Evolutionary conservation across 805 yeast species (phyloP).

Genomic region (Cephaloascus fragrans): DNA sequence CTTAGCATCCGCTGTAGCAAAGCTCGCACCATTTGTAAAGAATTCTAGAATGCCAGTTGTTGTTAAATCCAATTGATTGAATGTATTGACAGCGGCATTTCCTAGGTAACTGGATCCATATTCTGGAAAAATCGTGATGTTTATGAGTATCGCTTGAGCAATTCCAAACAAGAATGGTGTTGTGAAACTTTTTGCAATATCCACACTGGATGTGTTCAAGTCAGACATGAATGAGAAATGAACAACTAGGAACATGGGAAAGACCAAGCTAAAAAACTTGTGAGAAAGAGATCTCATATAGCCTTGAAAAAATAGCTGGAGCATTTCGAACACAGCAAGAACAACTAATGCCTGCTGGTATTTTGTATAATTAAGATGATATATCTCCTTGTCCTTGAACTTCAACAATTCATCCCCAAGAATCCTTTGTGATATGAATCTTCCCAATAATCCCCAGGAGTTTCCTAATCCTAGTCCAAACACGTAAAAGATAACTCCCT

Average conservation of each 20-base stretch:
- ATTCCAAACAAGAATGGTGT: constrained; percentile 37
- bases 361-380: constrained; percentile 14
- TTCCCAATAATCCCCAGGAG: constrained; percentile 28
- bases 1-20: background rate
- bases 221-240: constrained; percentile 37
- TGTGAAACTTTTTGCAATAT: constrained; percentile 23
- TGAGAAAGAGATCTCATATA: constrained; percentile 38
- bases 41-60: constrained; percentile 26
- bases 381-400: constrained; percentile 18
- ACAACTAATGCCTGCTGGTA: constrained; percentile 31
- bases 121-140: constrained; percentile 36
- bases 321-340: constrained; percentile 31
- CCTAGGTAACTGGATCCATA: constrained; percentile 42
- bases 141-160: constrained; percentile 31
- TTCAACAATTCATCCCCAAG: constrained; percentile 15
- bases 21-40: constrained; percentile 11
- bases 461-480: constrained; percentile 32
- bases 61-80: constrained; percentile 28
- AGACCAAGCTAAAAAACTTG: constrained; percentile 34
- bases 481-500: constrained; percentile 26
- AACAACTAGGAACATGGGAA: constrained; percentile 37
- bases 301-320: constrained; percentile 39
- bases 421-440: constrained; percentile 29
- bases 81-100: constrained; percentile 24
- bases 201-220: constrained; percentile 16